These are phyloP conservation scores for Dendrobium chrysotoxum DNA, from an alignment of 106 monocot species.

Conservation along the genomic window DNA sequence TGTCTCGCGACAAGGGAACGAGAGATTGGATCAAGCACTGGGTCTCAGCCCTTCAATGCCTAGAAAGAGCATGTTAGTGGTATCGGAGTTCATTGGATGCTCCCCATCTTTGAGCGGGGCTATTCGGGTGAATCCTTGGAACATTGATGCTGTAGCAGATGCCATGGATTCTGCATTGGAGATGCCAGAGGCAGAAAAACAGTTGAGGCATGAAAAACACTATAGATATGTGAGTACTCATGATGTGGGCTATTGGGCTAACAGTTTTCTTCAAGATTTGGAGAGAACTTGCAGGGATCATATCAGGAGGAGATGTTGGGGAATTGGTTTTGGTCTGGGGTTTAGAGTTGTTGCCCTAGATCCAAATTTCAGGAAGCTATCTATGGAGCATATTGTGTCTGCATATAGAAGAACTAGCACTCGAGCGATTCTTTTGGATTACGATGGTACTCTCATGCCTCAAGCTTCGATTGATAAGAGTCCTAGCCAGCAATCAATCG, in stretches of 20 bases:
- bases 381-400: conserved; percentile 50
- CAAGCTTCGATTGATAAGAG: conserved; percentile 59
- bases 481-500: conserved; percentile 28
- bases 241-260: conserved; percentile 76
- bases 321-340: conserved; percentile 53
- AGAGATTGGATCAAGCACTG: conserved; percentile 31
- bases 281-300: conserved; percentile 58
- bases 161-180: conserved; percentile 63
- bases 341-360: conserved; percentile 66
- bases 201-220: conserved; percentile 65
- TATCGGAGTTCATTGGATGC: conserved; percentile 77
- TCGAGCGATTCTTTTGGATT: conserved; percentile 52
- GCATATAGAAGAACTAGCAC: conserved; percentile 41
- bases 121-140: conserved; percentile 73
- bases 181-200: conserved; percentile 54
- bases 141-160: conserved; percentile 57
- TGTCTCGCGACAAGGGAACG: conserved; percentile 58
- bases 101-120: conserved; percentile 71
- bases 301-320: conserved; percentile 46
- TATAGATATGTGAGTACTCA: conserved; percentile 62
- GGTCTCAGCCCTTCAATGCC: conserved; percentile 10
- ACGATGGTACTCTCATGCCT: conserved; percentile 68
- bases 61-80: conserved; percentile 65
- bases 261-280: conserved; percentile 62
- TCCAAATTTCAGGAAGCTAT: conserved; percentile 57